Conservation (phyloP, 495 filamentous ascomycete species). For the Lophiotrema nucula region DNA sequence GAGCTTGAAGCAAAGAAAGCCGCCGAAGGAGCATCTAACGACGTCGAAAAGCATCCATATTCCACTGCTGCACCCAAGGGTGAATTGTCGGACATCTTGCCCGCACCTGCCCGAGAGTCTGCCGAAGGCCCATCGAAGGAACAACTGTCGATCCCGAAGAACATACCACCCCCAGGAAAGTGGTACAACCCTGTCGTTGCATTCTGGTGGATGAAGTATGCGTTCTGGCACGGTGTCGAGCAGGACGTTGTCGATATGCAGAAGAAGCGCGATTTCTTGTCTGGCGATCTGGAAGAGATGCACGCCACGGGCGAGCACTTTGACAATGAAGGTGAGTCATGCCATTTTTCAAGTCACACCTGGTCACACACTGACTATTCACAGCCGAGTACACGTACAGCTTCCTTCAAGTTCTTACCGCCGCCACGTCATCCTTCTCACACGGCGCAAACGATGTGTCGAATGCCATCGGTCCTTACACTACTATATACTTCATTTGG, state of each 20-base stretch:
- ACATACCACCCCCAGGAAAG: not conserved
- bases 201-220: conserved; percentile 13
- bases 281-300: conserved; percentile 41
- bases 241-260: conserved; percentile 31
- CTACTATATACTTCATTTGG: conserved; percentile 69
- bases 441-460: conserved; percentile 79
- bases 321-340: conserved; percentile 54
- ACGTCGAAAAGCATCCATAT: conserved; percentile 15
- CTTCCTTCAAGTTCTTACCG: conserved; percentile 70
- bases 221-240: conserved; percentile 33
- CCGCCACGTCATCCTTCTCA: conserved; percentile 70
- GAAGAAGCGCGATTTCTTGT: conserved; percentile 18
- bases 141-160: not conserved
- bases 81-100: conserved; percentile 3
- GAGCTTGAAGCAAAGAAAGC: conserved; percentile 23
- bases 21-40: not conserved
- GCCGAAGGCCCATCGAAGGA: not conserved
- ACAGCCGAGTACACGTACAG: conserved; percentile 69
- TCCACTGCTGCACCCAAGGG: not conserved
- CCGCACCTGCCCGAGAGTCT: not conserved
- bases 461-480: conserved; percentile 71
- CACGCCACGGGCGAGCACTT: conserved; percentile 61
- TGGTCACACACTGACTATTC: not conserved
- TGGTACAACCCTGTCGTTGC: conserved; percentile 18
- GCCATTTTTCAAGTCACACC: too few relatives aligned